Evolutionary conservation across 257 asterid genomes (phyloP).

Genomic region (Solanum acaule): DNA sequence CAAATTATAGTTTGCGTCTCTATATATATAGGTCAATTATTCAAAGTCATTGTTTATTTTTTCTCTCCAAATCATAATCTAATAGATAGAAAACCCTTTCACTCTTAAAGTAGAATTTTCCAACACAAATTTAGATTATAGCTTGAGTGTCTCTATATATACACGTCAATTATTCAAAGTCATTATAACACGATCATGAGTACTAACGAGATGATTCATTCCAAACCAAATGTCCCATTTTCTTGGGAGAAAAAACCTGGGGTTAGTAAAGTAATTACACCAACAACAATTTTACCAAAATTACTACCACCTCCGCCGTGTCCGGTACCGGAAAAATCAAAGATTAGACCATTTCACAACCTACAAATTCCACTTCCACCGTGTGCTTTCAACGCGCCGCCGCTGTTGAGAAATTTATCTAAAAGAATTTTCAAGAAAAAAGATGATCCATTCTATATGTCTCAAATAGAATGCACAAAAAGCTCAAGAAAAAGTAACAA

Average conservation of each 20-base stretch:
- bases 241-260: slow-evolving; percentile 70
- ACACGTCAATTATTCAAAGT: background rate
- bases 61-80: background rate
- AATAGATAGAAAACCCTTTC: background rate
- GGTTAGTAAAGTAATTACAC: slow-evolving; percentile 19
- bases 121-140: background rate
- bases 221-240: slow-evolving; percentile 51
- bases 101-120: background rate
- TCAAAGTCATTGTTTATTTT: no score
- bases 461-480: slow-evolving; percentile 65
- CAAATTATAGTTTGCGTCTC: background rate
- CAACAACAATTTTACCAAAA: slow-evolving; percentile 4
- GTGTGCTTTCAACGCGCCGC: slow-evolving; percentile 28
- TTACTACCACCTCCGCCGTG: slow-evolving; percentile 41
- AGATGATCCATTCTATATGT: slow-evolving; percentile 59
- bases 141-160: background rate
- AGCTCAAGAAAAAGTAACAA: slow-evolving; percentile 23
- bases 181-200: background rate
- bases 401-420: slow-evolving; percentile 7
- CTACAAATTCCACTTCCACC: slow-evolving; percentile 34
- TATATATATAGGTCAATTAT: background rate
- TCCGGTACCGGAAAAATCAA: slow-evolving; percentile 11
- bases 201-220: slow-evolving; percentile 17
- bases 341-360: slow-evolving; percentile 12
- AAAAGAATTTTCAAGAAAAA: slow-evolving; percentile 25